Percentiles rank a stretch among this genome's conserved stretches.
Conservation (phyloP, 306 rosid species). For the Senna tora region DNA sequence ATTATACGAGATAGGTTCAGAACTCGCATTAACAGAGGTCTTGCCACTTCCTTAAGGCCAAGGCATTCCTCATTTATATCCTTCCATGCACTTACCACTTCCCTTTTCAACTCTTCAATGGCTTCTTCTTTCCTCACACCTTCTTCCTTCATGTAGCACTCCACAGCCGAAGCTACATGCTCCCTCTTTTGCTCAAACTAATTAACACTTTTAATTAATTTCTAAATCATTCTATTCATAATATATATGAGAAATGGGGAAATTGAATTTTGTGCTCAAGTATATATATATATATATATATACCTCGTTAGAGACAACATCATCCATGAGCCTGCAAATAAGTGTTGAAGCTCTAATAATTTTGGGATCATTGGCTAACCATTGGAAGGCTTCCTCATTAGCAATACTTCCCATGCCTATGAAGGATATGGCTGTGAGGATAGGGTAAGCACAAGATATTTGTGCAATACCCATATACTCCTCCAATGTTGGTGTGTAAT, state of each 20-base stretch:
- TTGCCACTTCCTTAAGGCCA: constrained; percentile 11
- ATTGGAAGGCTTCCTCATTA: constrained; percentile 26
- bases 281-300: too few species aligned
- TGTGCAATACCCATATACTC: constrained; percentile 26
- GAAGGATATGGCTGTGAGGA: not conserved
- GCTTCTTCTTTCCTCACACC: constrained; percentile 26
- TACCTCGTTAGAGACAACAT: not conserved
- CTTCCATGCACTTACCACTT: constrained; percentile 34
- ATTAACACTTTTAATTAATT: too few species aligned
- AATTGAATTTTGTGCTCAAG: not conserved
- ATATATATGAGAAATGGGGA: too few species aligned
- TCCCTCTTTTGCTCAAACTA: not conserved
- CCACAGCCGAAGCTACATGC: not conserved
- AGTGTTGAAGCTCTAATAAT: not conserved
- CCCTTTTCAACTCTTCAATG: not conserved
- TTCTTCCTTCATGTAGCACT: constrained; percentile 32
- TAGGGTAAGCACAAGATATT: not conserved
- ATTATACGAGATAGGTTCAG: constrained; percentile 28
- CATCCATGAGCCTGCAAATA: not conserved
- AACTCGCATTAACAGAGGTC: constrained; percentile 23
- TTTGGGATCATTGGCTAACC: constrained; percentile 9
- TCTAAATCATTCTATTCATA: too few species aligned
- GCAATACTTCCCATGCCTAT: not conserved
- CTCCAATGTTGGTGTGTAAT: constrained; percentile 28
- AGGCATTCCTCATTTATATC: constrained; percentile 37